Evolutionary conservation across 2,329 filamentous ascomycete species (phyloP).

Genomic region (Epichloe aotearoae): DNA sequence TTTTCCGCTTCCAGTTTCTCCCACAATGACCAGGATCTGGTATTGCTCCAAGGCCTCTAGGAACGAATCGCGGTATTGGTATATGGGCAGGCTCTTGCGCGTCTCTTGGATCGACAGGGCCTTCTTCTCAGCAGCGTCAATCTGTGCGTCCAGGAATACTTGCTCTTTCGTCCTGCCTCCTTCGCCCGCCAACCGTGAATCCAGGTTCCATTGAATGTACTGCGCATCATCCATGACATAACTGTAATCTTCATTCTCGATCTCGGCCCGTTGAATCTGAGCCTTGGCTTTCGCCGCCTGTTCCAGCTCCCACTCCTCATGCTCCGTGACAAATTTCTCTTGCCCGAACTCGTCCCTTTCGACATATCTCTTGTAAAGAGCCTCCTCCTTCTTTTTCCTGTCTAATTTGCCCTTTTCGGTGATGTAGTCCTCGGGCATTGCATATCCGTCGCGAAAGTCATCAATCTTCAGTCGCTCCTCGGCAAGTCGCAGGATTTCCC

Average conservation of each 20-base stretch:
- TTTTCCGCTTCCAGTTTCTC: slow-evolving; percentile 90
- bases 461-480: slow-evolving; percentile 81
- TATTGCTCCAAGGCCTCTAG: slow-evolving; percentile 74
- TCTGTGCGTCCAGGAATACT: slow-evolving; percentile 61
- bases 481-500: slow-evolving; percentile 66
- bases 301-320: slow-evolving; percentile 91
- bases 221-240: slow-evolving; percentile 87
- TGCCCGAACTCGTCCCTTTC: slow-evolving; percentile 78
- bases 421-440: slow-evolving; percentile 88
- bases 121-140: slow-evolving; percentile 81
- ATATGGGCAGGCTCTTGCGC: slow-evolving; percentile 80
- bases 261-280: slow-evolving; percentile 63
- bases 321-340: slow-evolving; percentile 82
- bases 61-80: slow-evolving; percentile 73
- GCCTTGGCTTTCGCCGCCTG: slow-evolving; percentile 79
- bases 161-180: slow-evolving; percentile 64
- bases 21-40: slow-evolving; percentile 83
- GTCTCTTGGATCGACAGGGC: slow-evolving; percentile 83
- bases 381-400: slow-evolving; percentile 74
- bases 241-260: slow-evolving; percentile 74
- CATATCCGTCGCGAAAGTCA: slow-evolving; percentile 83
- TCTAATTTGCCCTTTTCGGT: slow-evolving; percentile 88
- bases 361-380: slow-evolving; percentile 80
- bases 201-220: slow-evolving; percentile 72
- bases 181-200: slow-evolving; percentile 59